These are phyloP conservation scores for Physcomitrellopsis africana DNA, from an alignment of 225 moss, liverwort and hornwort genomes.

Conservation along the genomic window DNA sequence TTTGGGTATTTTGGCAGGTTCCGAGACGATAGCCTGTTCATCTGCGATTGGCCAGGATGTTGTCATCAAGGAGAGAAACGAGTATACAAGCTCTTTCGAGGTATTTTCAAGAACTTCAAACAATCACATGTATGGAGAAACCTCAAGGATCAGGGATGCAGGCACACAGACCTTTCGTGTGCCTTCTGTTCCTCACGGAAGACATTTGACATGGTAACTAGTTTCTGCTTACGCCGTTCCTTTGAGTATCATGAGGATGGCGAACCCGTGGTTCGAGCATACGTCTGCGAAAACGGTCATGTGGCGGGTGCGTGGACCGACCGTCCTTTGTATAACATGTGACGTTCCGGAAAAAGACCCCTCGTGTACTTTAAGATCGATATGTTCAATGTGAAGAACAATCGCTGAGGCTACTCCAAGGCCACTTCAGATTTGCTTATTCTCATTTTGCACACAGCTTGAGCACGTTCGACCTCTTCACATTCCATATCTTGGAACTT, in stretches of 20 bases:
- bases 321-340: constrained; percentile 62
- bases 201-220: constrained; percentile 85
- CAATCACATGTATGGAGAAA: constrained; percentile 84
- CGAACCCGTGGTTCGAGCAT: constrained; percentile 85
- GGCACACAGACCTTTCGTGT: constrained; percentile 58
- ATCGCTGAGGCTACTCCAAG: constrained; percentile 26
- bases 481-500: constrained; percentile 20
- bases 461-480: constrained; percentile 25
- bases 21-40: constrained; percentile 76
- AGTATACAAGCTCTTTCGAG: constrained; percentile 73
- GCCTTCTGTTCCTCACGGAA: constrained; percentile 62
- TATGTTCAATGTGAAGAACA: constrained; percentile 24
- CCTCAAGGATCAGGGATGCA: constrained; percentile 69
- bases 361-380: constrained; percentile 20
- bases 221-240: constrained; percentile 82
- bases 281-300: constrained; percentile 83
- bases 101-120: constrained; percentile 79
- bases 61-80: constrained; percentile 79
- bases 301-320: constrained; percentile 91
- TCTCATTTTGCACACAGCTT: constrained; percentile 35
- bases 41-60: constrained; percentile 92
- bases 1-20: constrained; percentile 56
- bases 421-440: constrained; percentile 22
- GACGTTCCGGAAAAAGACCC: constrained; percentile 30
- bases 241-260: constrained; percentile 88